Evolutionary conservation across 2,329 filamentous ascomycete species (phyloP).

Genomic region (Ophiostoma sp.): DNA sequence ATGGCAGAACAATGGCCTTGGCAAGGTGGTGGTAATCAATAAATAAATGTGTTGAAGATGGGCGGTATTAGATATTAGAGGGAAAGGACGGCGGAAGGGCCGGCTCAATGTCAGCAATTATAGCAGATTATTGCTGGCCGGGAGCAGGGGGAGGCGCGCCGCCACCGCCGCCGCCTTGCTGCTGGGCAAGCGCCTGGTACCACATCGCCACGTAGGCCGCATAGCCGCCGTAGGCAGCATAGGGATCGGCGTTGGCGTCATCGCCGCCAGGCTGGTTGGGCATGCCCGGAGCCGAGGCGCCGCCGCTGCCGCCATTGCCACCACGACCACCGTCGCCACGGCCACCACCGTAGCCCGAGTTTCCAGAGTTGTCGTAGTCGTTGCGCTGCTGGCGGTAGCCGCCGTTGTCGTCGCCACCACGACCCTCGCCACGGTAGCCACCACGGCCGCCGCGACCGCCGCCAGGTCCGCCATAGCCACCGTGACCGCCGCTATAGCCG

Average conservation of each 20-base stretch:
- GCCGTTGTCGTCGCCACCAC: conserved; percentile 36
- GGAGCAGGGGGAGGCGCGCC: conserved; percentile 21
- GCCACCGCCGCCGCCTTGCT: conserved; percentile 26
- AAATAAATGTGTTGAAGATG: neutral
- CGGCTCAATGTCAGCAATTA: neutral
- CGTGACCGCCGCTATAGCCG: conserved; percentile 41
- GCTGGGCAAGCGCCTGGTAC: conserved; percentile 60
- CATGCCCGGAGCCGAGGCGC: conserved; percentile 45
- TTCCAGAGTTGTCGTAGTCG: conserved; percentile 44
- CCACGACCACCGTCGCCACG: conserved; percentile 39
- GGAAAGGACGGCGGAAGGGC: neutral
- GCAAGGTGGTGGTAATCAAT: neutral
- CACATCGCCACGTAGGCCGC: conserved; percentile 73
- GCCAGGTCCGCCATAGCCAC: conserved; percentile 40
- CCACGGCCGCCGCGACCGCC: conserved; percentile 42
- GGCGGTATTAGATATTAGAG: neutral
- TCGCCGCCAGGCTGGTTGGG: conserved; percentile 40
- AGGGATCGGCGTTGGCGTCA: conserved; percentile 57
- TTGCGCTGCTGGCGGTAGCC: conserved; percentile 39
- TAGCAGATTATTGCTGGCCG: conserved; percentile 12
- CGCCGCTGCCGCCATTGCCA: conserved; percentile 21
- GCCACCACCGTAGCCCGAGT: conserved; percentile 42
- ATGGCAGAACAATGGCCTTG: too few species aligned
- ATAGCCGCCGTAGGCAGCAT: conserved; percentile 78
- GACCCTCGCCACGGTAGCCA: conserved; percentile 39